phyloP scores from a whole-genome alignment of 192 early-diverging fungal species.

The Coemansia sp. region DNA sequence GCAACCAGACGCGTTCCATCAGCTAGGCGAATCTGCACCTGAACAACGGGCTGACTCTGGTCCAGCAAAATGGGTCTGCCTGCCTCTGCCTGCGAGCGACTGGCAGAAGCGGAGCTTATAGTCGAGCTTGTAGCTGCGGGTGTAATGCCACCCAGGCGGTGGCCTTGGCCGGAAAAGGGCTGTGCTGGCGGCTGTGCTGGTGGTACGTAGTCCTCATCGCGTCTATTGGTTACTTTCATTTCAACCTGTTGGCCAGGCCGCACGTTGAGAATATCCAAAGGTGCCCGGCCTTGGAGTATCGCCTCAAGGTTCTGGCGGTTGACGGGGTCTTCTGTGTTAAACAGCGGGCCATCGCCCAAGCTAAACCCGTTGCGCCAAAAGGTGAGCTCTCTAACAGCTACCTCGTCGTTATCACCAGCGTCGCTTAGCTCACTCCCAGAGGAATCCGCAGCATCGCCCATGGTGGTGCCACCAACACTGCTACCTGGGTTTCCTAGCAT shows the following conservation, averaged over 20 bases:
- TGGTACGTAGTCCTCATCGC: slow-evolving; percentile 84
- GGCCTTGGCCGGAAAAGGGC: slow-evolving; percentile 78
- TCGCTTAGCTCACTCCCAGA: slow-evolving; percentile 8
- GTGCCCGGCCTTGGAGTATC: slow-evolving; percentile 89
- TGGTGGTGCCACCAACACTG: background rate
- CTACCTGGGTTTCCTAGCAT: slow-evolving; percentile 13
- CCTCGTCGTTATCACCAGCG: slow-evolving; percentile 5
- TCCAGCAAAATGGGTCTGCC: slow-evolving; percentile 62
- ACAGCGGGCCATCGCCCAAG: slow-evolving; percentile 88
- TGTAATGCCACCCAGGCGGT: slow-evolving; percentile 69
- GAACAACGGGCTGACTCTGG: slow-evolving; percentile 70
- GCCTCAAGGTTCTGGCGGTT: slow-evolving; percentile 81
- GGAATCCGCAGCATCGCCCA: background rate
- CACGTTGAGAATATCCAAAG: slow-evolving; percentile 82
- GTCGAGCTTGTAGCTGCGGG: slow-evolving; percentile 22
- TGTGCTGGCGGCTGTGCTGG: slow-evolving; percentile 63
- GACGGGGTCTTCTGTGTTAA: slow-evolving; percentile 80
- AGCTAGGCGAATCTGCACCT: slow-evolving; percentile 87
- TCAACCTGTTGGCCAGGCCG: slow-evolving; percentile 87
- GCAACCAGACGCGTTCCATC: slow-evolving; percentile 88
- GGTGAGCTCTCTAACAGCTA: slow-evolving; percentile 68
- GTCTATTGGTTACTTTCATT: slow-evolving; percentile 74
- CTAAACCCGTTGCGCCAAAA: slow-evolving; percentile 98
- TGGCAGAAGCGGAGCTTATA: background rate
- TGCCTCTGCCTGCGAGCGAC: slow-evolving; percentile 18